Base-by-base conservation (phyloP, 2,329 filamentous ascomycete species). In the Delphinella strobiligena region DNA sequence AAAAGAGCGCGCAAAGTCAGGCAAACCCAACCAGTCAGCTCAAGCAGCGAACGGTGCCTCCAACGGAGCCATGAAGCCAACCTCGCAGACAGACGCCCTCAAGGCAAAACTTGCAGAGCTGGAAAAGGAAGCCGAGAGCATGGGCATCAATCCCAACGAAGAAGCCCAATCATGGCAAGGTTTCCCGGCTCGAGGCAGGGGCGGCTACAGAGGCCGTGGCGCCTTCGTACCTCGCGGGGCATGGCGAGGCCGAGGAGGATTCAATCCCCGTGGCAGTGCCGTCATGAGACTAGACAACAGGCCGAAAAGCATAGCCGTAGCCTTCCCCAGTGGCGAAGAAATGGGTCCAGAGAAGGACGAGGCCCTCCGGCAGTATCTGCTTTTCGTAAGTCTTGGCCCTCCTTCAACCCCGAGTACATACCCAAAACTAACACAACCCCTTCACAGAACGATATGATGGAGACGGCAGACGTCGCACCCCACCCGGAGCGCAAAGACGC, bases 251-350 rank as follows among this genome's bases (percentile, higher is more conserved):
- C 62, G 62, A 19, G 63, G 62, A 4, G 81, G 46, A 12, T 49
- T 45, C 27, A 49, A 49, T 15, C 42, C 61, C 27, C 56, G 61
- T 14, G 64, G 64, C 18, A 66, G 79, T 48, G 67, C 65, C 40
- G 71, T 74, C 12, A 65, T 69, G 49, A 79, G 80, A 14, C 67
- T 91, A 16, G 84, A 91, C 52, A 87, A 88, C 55, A 69, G 84
- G 33, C 79, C 84, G 0, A 81, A 74, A 54, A 78, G 71, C 45
- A 64, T 91, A 8, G 69, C 72, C 4, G 61, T 89, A 17, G 67
- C 68, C 5, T 55, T 60, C 40, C 44, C 43, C 1, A 47, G 51
- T 18, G 80, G 76, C 3, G 69, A 75, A 9, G 76, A 78, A 58
- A 77, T 80, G 52, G 75, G 77, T 3, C 67, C 67, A 11, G 71